phyloP scores from a whole-genome alignment of 1,284 basidiomycete species.

The Melanopsichium pennsylvanicum region DNA sequence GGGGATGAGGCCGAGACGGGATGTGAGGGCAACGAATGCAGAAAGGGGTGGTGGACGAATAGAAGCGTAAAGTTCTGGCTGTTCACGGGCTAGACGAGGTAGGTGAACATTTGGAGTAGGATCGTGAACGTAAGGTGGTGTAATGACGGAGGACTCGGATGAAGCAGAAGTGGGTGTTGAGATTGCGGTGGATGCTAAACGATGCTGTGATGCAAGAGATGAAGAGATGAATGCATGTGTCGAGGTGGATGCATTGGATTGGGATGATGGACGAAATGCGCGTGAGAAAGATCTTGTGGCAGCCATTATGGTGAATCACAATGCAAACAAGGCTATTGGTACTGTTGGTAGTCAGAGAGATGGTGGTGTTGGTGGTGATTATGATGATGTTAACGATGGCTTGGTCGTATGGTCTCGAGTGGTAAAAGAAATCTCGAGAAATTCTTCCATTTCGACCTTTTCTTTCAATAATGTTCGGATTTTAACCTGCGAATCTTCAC shows the following conservation, averaged over 20 bases:
- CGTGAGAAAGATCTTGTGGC: conserved; percentile 10
- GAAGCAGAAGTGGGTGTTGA: conserved; percentile 7
- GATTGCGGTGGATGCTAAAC: conserved; percentile 19
- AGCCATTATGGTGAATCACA: no score
- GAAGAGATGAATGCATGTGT: conserved; percentile 17
- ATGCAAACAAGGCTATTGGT: no score
- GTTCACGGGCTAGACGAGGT: conserved; percentile 53
- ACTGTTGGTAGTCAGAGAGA: no score
- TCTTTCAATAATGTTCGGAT: no score
- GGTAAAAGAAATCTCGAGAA: no score
- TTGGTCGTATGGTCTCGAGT: no score
- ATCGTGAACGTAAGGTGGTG: conserved; percentile 18
- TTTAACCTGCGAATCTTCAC: conserved; percentile 27
- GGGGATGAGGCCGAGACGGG: conserved; percentile 52
- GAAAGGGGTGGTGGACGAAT: conserved; percentile 53
- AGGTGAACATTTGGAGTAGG: conserved; percentile 49
- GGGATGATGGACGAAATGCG: conserved; percentile 8
- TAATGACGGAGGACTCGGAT: not conserved
- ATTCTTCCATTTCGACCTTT: no score
- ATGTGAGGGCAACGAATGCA: conserved; percentile 51
- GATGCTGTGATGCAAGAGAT: conserved; percentile 1
- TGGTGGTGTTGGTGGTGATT: no score
- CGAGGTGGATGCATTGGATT: conserved; percentile 22
- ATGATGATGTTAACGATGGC: no score
- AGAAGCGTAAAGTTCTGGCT: conserved; percentile 57